A percentile compares a stretch with the other conserved stretches of the same genome.
phyloP scores from a whole-genome alignment of 768 basidiomycete species.

The Russula emetica region DNA sequence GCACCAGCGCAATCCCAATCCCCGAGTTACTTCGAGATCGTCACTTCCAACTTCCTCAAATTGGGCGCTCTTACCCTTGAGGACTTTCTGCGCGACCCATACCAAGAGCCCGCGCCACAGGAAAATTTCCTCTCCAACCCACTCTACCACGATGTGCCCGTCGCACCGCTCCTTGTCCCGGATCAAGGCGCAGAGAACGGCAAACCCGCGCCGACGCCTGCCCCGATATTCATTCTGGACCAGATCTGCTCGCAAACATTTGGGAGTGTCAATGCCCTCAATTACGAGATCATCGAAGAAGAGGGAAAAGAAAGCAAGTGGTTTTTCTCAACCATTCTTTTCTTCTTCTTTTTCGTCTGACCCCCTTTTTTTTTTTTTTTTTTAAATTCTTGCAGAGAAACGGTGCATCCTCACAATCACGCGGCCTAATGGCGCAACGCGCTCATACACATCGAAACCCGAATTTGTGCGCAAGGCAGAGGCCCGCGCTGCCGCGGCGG shows the following conservation, averaged over 20 bases:
- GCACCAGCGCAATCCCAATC: not conserved
- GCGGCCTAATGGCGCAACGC: conserved; percentile 46
- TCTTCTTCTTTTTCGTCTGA: too few species aligned
- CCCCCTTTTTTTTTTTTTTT: not conserved
- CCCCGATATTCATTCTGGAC: conserved; percentile 27
- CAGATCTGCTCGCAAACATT: conserved; percentile 31
- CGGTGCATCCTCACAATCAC: conserved; percentile 60
- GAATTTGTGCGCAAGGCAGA: conserved; percentile 45
- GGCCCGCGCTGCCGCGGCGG: conserved; percentile 51
- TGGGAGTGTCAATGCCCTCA: conserved; percentile 28
- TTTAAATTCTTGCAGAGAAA: conserved; percentile 44
- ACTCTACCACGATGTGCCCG: conserved; percentile 16
- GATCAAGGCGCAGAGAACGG: conserved; percentile 11
- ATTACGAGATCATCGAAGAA: conserved; percentile 29
- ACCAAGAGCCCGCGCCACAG: conserved; percentile 13
- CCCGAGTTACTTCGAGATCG: conserved; percentile 17
- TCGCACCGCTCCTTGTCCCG: conserved; percentile 1
- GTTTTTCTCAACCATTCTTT: too few species aligned
- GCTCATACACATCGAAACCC: conserved; percentile 52
- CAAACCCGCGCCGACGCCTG: conserved; percentile 2
- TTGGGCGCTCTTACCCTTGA: conserved; percentile 26
- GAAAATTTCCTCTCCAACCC: conserved; percentile 19
- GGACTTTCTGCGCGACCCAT: conserved; percentile 18
- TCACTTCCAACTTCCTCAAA: conserved; percentile 22
- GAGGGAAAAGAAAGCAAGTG: conserved; percentile 20